Evolutionary conservation across 805 yeast species (phyloP), one percentile per base, ranked within the genome.

Genomic region (Kazachstania kunashirensis): DNA sequence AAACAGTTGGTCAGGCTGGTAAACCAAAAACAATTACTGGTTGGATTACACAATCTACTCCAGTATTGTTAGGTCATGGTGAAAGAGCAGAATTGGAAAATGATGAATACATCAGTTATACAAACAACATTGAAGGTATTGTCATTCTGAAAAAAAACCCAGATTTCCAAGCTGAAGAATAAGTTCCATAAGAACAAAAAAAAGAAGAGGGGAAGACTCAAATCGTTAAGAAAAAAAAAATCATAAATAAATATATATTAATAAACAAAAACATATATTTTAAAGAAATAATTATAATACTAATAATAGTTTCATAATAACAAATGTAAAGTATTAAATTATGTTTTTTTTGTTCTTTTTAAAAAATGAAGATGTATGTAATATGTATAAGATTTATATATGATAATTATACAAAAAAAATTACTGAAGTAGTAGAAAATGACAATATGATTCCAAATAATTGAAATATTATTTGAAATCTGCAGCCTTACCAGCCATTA

Each of bases 21-120:
- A 85, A 84, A 50, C 99, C 98, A 33, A 92, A 92, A 69, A 88
- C 96, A 10, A 92, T 92, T 33, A 92, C 99, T 4, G 99, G 99
- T 25, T 92, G 98, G 98, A 97, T 92, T 15, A 92, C 99, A 1
- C 98, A 92, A 55, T 83, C 92, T 5, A 92, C 99, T 0, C 99
- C 99, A 0, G 99, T 92, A 15, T 67, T 92, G 49, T 69, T 92
- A 39, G 88, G 92, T 28, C 78, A 79, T 49, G 97, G 97, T 30
- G 99, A 92, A 61, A 73, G 96, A 44, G 99, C 98, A 0, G 99
- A 92, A 61, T 68, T 92, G 48, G 99, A 94, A 57, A 66, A 61
- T 38, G 86, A 83, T 49, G 96, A 92, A 63, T 92, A 88, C 64
- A 70, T 84, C 43, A 77, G 94, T 42, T 70, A 85, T 49, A 73